Evolutionary conservation across 176 grass and related monocot genomes (phyloP), one percentile per base, ranked within the genome.

Genomic region (Juncus effusus): DNA sequence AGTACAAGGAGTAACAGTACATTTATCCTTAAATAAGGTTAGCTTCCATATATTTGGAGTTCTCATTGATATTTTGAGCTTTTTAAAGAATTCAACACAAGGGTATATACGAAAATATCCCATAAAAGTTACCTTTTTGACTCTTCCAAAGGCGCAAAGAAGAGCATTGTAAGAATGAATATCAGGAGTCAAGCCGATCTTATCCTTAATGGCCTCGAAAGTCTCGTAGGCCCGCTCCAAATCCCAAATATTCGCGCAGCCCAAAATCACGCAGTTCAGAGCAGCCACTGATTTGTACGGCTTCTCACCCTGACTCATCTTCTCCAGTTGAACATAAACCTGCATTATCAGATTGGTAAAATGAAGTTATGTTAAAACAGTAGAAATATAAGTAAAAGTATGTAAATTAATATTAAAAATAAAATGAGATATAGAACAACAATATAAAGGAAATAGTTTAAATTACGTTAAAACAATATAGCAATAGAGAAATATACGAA

Each of bases 161-260:
- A 99, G 75, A 45, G 85, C 83, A 85, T 99, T 99, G 63, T 90
- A 99, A 14, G 95, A 99, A 87, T 99, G 89, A 57, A 99, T 82
- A 78, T 94, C 59, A 28, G 95, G 95, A 6, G 73, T 84, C 72
- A 93, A 54, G 60, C 77, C 83, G 53, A 99, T 82, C 73, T 99
- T 99, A 39, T 82, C 81, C 47, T 80, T 95, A 13, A 99, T 78
- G 44, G 89, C 89, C 67, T 81, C 82, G 44, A 99, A 99, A 72
- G 95, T 99, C 73, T 99, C 89, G 11, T 94, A 99, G 66, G 95
- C 86, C 64, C 86, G 85, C 10, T 90, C 89, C 61, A 99, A 79
- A 80, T 99, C 89, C 95, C 95, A 94, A 80, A 99, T 93, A 75
- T 94, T 93, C 76, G 89, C 83, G 78, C 95, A 93, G 40, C 89